Percentiles rank a stretch among this genome's conserved stretches.
Evolutionary conservation across 352 stramenopile species (phyloP).

Genomic region (Globisporangium orthogonon): DNA sequence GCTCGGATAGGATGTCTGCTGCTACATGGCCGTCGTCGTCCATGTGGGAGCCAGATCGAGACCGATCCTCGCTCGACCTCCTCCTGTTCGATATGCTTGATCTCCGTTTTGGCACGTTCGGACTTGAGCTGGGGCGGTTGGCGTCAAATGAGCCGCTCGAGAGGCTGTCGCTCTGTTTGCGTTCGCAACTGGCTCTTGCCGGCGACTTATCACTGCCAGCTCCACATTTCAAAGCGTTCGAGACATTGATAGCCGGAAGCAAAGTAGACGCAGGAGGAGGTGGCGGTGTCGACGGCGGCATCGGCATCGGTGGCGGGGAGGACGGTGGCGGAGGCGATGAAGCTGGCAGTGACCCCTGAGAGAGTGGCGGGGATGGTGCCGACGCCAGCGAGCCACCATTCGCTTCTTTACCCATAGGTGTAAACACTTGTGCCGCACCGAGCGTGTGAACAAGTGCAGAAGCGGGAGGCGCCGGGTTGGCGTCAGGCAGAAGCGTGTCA

Average conservation of each 20-base stretch:
- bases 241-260: not conserved
- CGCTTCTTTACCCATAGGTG: not conserved
- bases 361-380: conserved; percentile 18
- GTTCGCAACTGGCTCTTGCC: conserved; percentile 4
- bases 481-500: not conserved
- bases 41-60: conserved; percentile 13
- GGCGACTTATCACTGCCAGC: not conserved
- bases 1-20: conserved; percentile 15
- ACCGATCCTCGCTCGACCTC: not conserved
- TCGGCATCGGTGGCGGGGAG: conserved; percentile 1
- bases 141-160: conserved; percentile 10
- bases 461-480: not conserved
- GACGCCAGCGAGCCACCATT: conserved; percentile 1
- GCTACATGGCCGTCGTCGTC: conserved; percentile 20
- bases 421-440: not conserved
- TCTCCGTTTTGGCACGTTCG: not conserved
- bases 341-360: conserved; percentile 11
- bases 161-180: conserved; percentile 3
- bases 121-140: conserved; percentile 6
- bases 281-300: conserved; percentile 10
- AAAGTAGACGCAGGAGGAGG: conserved; percentile 2
- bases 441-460: not conserved
- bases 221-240: not conserved
- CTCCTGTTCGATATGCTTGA: conserved; percentile 13
- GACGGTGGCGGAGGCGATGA: conserved; percentile 14